Percentiles rank a stretch among this genome's conserved stretches.
phyloP scores from a whole-genome alignment of 768 basidiomycete genomes.

The Boletus rufocinnamomeus region DNA sequence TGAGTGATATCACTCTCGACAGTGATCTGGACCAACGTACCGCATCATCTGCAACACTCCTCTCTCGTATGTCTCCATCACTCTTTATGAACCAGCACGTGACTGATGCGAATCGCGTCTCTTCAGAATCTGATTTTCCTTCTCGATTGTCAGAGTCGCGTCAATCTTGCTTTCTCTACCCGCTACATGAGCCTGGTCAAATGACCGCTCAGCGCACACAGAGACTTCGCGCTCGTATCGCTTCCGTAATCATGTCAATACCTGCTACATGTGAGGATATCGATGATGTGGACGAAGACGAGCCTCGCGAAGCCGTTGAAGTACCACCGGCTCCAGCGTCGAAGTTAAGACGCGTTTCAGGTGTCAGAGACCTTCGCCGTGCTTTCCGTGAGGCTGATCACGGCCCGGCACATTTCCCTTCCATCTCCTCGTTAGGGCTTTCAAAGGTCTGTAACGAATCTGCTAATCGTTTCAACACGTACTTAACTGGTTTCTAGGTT shows the following conservation, averaged over 20 bases:
- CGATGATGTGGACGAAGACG: slow-evolving; percentile 7
- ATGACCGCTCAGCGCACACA: slow-evolving; percentile 25
- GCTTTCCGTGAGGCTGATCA: slow-evolving; percentile 23
- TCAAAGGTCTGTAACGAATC: slow-evolving; percentile 21
- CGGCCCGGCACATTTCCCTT: slow-evolving; percentile 8
- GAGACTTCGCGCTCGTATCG: slow-evolving; percentile 32
- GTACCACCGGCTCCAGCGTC: neutral
- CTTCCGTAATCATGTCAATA: slow-evolving; percentile 28
- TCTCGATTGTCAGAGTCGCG: slow-evolving; percentile 7
- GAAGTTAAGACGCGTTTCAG: slow-evolving; percentile 29
- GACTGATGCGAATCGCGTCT: slow-evolving; percentile 11
- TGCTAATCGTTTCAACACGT: neutral
- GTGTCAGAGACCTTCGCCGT: slow-evolving; percentile 26
- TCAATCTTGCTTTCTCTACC: slow-evolving; percentile 13
- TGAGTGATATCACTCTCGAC: slow-evolving; percentile 15
- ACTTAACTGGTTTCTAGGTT: slow-evolving; percentile 16
- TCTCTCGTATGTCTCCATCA: slow-evolving; percentile 18
- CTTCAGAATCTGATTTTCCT: slow-evolving; percentile 3
- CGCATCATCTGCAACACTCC: slow-evolving; percentile 25
- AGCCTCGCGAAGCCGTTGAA: neutral
- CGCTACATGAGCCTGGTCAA: slow-evolving; percentile 28
- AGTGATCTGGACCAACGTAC: slow-evolving; percentile 21
- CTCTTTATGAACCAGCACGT: neutral
- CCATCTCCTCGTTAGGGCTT: slow-evolving; percentile 6
- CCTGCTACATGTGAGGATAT: slow-evolving; percentile 30